These are phyloP conservation scores for Smallanthus sonchifolius DNA, from an alignment of 129 eudicot genomes.

Conservation along the genomic window DNA sequence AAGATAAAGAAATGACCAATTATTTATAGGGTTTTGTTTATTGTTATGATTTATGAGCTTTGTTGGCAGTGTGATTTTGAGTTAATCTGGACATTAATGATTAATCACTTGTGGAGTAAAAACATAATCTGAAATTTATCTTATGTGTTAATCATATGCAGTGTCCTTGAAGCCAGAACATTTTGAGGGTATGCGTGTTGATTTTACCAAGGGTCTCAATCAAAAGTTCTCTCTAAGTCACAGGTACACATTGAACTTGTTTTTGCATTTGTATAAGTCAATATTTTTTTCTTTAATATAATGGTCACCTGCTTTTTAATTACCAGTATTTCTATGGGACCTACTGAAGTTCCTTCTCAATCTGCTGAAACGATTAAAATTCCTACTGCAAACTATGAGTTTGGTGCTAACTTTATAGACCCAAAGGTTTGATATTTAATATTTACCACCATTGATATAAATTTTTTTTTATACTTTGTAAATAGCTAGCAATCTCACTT, in stretches of 20 bases:
- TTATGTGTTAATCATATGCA: slow-evolving; percentile 18
- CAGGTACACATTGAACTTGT: slow-evolving; percentile 42
- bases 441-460: background rate
- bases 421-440: slow-evolving; percentile 55
- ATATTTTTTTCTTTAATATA: background rate
- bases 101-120: background rate
- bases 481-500: slow-evolving; percentile 5
- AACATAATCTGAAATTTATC: background rate
- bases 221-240: slow-evolving; percentile 79
- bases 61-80: background rate
- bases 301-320: background rate
- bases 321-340: slow-evolving; percentile 77
- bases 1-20: background rate
- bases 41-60: background rate
- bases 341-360: slow-evolving; percentile 88
- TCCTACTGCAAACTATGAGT: slow-evolving; percentile 80
- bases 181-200: slow-evolving; percentile 98
- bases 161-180: slow-evolving; percentile 88
- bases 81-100: background rate
- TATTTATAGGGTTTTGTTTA: background rate
- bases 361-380: slow-evolving; percentile 68
- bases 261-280: background rate
- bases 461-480: background rate
- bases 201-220: slow-evolving; percentile 75
- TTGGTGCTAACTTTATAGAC: slow-evolving; percentile 92